Percentiles rank a stretch among this genome's conserved stretches.
Evolutionary conservation across 192 early-diverging fungal species (phyloP).

Genomic region (Glomus cerebriforme): DNA sequence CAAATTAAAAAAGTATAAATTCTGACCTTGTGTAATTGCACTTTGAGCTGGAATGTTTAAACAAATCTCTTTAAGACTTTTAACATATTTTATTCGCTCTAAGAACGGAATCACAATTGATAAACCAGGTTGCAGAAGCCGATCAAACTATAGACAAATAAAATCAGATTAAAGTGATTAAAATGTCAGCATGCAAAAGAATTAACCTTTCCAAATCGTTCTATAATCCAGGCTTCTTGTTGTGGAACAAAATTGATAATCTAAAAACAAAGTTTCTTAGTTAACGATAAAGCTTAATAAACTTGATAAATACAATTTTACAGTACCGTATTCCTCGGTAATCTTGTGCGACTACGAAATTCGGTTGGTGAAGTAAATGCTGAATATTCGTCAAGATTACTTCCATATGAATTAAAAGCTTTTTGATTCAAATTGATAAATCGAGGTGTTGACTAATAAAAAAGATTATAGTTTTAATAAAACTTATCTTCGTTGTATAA

Average conservation of each 20-base stretch:
- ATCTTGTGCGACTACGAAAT: background rate
- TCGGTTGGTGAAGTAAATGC: background rate
- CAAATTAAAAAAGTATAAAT: background rate
- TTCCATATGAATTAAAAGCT: background rate
- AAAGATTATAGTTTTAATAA: background rate
- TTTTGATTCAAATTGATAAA: slow-evolving; percentile 2
- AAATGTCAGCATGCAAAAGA: background rate
- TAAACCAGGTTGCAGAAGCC: slow-evolving; percentile 89
- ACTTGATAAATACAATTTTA: background rate
- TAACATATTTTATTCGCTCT: slow-evolving; percentile 89
- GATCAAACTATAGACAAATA: slow-evolving; percentile 52
- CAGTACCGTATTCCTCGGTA: slow-evolving; percentile 5
- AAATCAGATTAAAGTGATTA: background rate
- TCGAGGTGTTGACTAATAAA: background rate
- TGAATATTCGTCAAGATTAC: background rate
- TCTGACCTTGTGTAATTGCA: slow-evolving; percentile 83
- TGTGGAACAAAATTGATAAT: slow-evolving; percentile 97
- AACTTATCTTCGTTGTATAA: background rate
- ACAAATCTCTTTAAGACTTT: slow-evolving; percentile 93
- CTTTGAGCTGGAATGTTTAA: slow-evolving; percentile 88
- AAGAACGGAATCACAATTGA: slow-evolving; percentile 87
- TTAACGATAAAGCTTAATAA: background rate
- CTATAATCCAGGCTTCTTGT: slow-evolving; percentile 97
- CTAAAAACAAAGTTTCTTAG: slow-evolving; percentile 33
- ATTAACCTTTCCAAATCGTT: slow-evolving; percentile 79